These are phyloP conservation scores for Aspergillus sp. DNA, from an alignment of 2,329 filamentous ascomycete genomes.

Conservation along the genomic window DNA sequence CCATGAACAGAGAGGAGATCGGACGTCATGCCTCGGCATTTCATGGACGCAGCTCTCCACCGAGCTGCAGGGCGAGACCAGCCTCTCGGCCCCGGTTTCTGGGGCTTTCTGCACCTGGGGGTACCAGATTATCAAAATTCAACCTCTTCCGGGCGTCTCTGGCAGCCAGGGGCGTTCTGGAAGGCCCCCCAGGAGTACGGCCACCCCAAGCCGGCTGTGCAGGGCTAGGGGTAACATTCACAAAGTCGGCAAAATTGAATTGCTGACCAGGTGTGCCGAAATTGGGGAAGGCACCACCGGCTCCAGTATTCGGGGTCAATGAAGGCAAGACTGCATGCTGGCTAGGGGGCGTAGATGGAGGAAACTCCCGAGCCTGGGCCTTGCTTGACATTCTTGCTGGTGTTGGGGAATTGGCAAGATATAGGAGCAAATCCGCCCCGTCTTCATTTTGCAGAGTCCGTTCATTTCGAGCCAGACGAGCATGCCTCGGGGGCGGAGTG, in stretches of 20 bases:
- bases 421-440: constrained; percentile 74
- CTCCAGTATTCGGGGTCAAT: constrained; percentile 55
- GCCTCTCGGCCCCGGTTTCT: constrained; percentile 38
- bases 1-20: constrained; percentile 16
- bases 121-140: constrained; percentile 74
- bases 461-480: constrained; percentile 46
- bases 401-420: constrained; percentile 86
- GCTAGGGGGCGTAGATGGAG: constrained; percentile 71
- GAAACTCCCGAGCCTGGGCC: constrained; percentile 45
- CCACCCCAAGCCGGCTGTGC: constrained; percentile 75
- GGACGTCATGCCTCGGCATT: background rate
- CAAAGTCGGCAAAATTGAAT: constrained; percentile 94
- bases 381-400: constrained; percentile 60
- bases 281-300: constrained; percentile 68
- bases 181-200: constrained; percentile 49
- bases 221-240: constrained; percentile 94
- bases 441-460: constrained; percentile 63
- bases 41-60: constrained; percentile 57
- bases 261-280: constrained; percentile 74
- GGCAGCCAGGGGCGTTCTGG: constrained; percentile 65
- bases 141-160: constrained; percentile 70
- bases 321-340: constrained; percentile 51
- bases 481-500: constrained; percentile 65
- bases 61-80: constrained; percentile 61
- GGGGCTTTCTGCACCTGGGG: constrained; percentile 47